These are phyloP conservation scores for Irpex sp. DNA, from an alignment of 1,284 basidiomycete species.

Conservation along the genomic window DNA sequence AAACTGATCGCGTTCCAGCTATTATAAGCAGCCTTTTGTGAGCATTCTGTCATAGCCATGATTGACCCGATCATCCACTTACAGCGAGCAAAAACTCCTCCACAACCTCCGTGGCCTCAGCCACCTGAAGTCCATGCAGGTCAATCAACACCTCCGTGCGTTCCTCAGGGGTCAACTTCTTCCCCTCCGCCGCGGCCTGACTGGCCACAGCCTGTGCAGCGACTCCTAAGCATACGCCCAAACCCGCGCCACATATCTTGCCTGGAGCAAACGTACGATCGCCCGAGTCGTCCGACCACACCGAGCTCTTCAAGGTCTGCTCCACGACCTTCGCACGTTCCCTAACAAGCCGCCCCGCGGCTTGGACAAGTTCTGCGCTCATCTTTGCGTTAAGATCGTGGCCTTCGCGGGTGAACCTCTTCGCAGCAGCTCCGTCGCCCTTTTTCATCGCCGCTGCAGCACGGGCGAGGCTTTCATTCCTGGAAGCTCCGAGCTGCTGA, in stretches of 20 bases:
- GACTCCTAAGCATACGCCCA: conserved; percentile 85
- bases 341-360: conserved; percentile 74
- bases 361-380: conserved; percentile 75
- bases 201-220: conserved; percentile 34
- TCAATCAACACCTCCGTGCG: conserved; percentile 78
- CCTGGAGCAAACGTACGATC: conserved; percentile 71
- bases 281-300: conserved; percentile 80
- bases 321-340: conserved; percentile 76
- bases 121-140: conserved; percentile 84
- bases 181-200: conserved; percentile 46
- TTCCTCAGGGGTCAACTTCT: conserved; percentile 67
- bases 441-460: conserved; percentile 94
- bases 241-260: conserved; percentile 70
- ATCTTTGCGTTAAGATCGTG: conserved; percentile 90
- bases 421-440: conserved; percentile 92
- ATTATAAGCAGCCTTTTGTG: conserved; percentile 9
- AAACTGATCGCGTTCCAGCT: conserved; percentile 84
- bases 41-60: neutral
- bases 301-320: conserved; percentile 58
- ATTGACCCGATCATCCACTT: conserved; percentile 28
- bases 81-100: conserved; percentile 88
- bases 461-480: conserved; percentile 91
- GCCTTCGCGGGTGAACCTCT: conserved; percentile 89
- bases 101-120: conserved; percentile 86
- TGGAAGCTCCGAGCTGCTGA: conserved; percentile 85